These are phyloP conservation scores for Mytilinidion resinicola DNA, from an alignment of 495 filamentous ascomycete genomes.

Conservation along the genomic window DNA sequence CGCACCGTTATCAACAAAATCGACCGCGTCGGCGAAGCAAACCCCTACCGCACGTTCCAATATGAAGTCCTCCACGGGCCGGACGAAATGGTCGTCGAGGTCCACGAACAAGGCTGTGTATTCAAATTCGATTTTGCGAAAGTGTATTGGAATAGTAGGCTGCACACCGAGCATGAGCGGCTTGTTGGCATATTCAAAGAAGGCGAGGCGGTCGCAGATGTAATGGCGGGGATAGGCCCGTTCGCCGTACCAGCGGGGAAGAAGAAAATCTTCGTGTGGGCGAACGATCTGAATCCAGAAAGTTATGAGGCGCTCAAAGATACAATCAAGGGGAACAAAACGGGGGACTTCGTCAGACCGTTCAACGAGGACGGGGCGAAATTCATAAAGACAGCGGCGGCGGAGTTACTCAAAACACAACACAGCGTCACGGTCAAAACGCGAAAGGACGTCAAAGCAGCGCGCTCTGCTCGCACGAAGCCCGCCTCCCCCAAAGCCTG, in stretches of 20 bases:
- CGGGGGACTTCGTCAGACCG: conserved; percentile 62
- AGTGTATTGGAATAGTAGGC: conserved; percentile 94
- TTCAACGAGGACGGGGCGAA: conserved; percentile 72
- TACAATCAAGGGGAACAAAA: conserved; percentile 72
- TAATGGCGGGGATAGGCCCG: conserved; percentile 96
- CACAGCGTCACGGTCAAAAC: conserved; percentile 13
- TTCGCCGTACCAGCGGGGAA: conserved; percentile 91
- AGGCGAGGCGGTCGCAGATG: conserved; percentile 87
- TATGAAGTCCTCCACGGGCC: conserved; percentile 87
- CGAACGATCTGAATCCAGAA: conserved; percentile 94
- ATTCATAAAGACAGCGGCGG: conserved; percentile 68
- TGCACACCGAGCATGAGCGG: conserved; percentile 81
- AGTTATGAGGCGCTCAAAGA: conserved; percentile 64
- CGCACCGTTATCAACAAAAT: conserved; percentile 94
- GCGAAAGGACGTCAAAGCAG: not conserved
- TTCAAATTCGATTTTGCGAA: conserved; percentile 74
- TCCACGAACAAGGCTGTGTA: conserved; percentile 55
- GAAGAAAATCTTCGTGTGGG: conserved; percentile 88
- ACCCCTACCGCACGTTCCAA: conserved; percentile 82
- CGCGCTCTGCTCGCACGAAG: conserved; percentile 36
- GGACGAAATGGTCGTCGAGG: conserved; percentile 71
- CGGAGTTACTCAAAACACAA: conserved; percentile 48
- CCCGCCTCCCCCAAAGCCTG: not conserved
- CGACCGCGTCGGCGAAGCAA: conserved; percentile 76
- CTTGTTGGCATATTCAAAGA: conserved; percentile 69